Conservation (phyloP, 2,329 filamentous ascomycete genomes). For the Ceratocystis cacaofunesta region DNA sequence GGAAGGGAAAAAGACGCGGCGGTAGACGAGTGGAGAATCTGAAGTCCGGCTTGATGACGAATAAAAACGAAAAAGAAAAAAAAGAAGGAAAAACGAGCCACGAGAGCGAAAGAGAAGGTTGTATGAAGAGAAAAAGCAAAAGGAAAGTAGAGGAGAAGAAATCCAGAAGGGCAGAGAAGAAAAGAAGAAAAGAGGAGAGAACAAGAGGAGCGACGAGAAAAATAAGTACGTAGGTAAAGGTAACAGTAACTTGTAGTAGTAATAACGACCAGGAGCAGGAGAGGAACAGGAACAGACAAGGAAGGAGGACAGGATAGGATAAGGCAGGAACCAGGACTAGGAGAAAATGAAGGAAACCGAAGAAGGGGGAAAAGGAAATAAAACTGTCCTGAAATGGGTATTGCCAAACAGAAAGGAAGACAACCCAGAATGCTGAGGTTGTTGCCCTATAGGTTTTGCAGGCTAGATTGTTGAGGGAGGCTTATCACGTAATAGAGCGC, state of each 20-base stretch:
- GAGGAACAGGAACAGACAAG: background rate
- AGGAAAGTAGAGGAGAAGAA: conserved; percentile 1
- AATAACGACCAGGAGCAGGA: background rate
- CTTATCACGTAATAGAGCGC: background rate
- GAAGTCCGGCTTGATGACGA: conserved; percentile 4
- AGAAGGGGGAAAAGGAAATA: conserved; percentile 7
- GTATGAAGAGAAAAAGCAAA: background rate
- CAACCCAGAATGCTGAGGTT: background rate
- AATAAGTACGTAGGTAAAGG: background rate
- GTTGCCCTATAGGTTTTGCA: background rate
- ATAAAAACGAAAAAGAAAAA: background rate
- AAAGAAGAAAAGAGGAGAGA: background rate
- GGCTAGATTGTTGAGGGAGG: background rate
- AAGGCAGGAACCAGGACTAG: conserved; percentile 9
- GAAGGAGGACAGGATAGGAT: background rate
- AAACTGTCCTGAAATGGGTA: background rate
- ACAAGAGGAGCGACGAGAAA: background rate
- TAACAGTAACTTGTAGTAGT: background rate
- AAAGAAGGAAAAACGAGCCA: background rate
- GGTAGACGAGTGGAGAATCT: background rate
- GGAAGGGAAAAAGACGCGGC: background rate
- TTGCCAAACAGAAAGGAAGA: conserved; percentile 5
- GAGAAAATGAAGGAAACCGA: conserved; percentile 2
- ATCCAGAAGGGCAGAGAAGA: background rate
- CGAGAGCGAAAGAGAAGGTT: background rate